These are phyloP conservation scores for Aphanocladium album DNA, from an alignment of 2,329 filamentous ascomycete genomes.

Conservation along the genomic window DNA sequence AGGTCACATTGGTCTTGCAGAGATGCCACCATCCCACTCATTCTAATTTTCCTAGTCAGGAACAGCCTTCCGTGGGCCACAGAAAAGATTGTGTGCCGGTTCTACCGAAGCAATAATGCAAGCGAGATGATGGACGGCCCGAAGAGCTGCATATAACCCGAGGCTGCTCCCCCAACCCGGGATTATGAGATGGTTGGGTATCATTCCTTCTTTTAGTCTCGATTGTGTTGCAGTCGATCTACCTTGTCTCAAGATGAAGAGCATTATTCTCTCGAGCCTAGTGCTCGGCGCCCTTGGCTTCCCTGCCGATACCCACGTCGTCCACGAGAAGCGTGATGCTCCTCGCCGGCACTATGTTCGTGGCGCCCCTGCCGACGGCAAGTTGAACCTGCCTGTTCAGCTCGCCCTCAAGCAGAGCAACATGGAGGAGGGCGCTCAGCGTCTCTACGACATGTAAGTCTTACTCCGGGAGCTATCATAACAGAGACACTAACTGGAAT, in stretches of 20 bases:
- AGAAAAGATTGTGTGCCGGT: not conserved
- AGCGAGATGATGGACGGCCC: not conserved
- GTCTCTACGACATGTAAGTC: slow-evolving; percentile 32
- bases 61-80: not conserved
- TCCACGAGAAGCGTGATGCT: slow-evolving; percentile 15
- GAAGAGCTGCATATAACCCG: not conserved
- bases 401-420: slow-evolving; percentile 42
- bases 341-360: slow-evolving; percentile 8
- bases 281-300: slow-evolving; percentile 4
- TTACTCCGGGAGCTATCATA: not conserved
- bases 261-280: slow-evolving; percentile 3
- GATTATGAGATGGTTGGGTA: not conserved
- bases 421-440: slow-evolving; percentile 36
- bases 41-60: not conserved
- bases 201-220: not conserved
- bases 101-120: not conserved
- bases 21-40: not conserved
- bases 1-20: not conserved
- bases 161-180: not conserved
- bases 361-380: slow-evolving; percentile 12
- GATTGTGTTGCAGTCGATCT: not conserved
- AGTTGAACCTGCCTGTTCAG: slow-evolving; percentile 27
- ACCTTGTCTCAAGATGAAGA: not conserved
- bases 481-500: not conserved
- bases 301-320: slow-evolving; percentile 11